Conservation (phyloP, 2,329 filamentous ascomycete species). For the Cladosporium oxysporum region DNA sequence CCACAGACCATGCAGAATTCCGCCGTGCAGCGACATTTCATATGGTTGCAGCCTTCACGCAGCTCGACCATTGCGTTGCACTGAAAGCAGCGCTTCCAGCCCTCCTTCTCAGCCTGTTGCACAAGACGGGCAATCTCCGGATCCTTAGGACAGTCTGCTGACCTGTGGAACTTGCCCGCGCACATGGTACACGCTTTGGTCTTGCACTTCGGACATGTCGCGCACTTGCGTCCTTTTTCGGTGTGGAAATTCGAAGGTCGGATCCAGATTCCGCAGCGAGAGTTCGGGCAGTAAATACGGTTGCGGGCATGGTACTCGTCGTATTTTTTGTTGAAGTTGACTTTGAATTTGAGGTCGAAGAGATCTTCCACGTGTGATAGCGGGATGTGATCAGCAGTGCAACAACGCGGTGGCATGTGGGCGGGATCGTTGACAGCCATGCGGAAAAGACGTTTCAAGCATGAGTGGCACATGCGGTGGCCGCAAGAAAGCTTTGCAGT, state of each 20-base stretch:
- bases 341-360: slow-evolving; percentile 74
- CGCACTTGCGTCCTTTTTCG: slow-evolving; percentile 59
- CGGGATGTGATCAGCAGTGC: slow-evolving; percentile 70
- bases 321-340: slow-evolving; percentile 77
- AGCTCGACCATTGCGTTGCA: slow-evolving; percentile 76
- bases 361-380: slow-evolving; percentile 74
- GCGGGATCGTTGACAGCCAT: slow-evolving; percentile 74
- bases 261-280: slow-evolving; percentile 77
- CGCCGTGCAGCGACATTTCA: slow-evolving; percentile 80
- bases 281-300: slow-evolving; percentile 74
- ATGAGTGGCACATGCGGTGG: slow-evolving; percentile 78
- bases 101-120: slow-evolving; percentile 64
- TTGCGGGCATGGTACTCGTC: slow-evolving; percentile 73
- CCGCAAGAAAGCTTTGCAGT: slow-evolving; percentile 73
- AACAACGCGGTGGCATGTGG: slow-evolving; percentile 85
- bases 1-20: slow-evolving; percentile 89
- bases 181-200: slow-evolving; percentile 75
- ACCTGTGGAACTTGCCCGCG: slow-evolving; percentile 71
- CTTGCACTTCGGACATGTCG: slow-evolving; percentile 69
- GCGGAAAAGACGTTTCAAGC: slow-evolving; percentile 72
- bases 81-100: slow-evolving; percentile 74
- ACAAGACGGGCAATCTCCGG: slow-evolving; percentile 66
- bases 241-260: slow-evolving; percentile 67
- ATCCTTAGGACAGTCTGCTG: slow-evolving; percentile 69
- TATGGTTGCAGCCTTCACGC: slow-evolving; percentile 83